Evolutionary conservation across 1,139 yeast species (phyloP).

Genomic region (Kluyveromyces sp.): DNA sequence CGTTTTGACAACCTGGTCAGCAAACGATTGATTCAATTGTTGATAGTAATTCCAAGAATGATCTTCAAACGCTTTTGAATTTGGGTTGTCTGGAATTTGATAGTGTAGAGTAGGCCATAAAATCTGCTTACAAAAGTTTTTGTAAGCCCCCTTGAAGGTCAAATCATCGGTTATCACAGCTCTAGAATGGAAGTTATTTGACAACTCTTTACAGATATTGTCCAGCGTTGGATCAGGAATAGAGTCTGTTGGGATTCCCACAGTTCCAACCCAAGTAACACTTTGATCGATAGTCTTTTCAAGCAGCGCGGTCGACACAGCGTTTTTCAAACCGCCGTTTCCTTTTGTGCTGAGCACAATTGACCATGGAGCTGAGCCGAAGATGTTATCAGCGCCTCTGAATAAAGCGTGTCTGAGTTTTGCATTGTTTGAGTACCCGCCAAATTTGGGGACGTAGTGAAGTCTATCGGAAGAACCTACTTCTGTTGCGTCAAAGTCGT

Average conservation of each 20-base stretch:
- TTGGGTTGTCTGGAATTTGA: conserved; percentile 93
- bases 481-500: conserved; percentile 5
- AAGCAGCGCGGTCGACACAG: conserved; percentile 56
- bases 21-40: conserved; percentile 67
- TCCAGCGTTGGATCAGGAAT: conserved; percentile 51
- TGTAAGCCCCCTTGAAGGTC: conserved; percentile 83
- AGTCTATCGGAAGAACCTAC: conserved; percentile 10
- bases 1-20: conserved; percentile 60
- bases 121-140: conserved; percentile 84
- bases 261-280: conserved; percentile 77
- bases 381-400: conserved; percentile 45
- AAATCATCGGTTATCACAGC: conserved; percentile 71
- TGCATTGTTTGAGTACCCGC: conserved; percentile 57
- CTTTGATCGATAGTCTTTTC: conserved; percentile 42
- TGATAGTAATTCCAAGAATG: conserved; percentile 88
- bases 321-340: conserved; percentile 83
- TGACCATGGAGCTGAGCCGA: conserved; percentile 70
- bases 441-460: conserved; percentile 54
- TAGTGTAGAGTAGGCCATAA: conserved; percentile 97
- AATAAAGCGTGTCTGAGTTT: conserved; percentile 36
- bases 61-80: conserved; percentile 89
- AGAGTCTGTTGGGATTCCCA: conserved; percentile 85
- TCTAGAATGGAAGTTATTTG: conserved; percentile 47
- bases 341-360: conserved; percentile 68
- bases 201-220: conserved; percentile 42